These are phyloP conservation scores for Colletotrichum spaethianum DNA, from an alignment of 2,329 filamentous ascomycete genomes.

Conservation along the genomic window DNA sequence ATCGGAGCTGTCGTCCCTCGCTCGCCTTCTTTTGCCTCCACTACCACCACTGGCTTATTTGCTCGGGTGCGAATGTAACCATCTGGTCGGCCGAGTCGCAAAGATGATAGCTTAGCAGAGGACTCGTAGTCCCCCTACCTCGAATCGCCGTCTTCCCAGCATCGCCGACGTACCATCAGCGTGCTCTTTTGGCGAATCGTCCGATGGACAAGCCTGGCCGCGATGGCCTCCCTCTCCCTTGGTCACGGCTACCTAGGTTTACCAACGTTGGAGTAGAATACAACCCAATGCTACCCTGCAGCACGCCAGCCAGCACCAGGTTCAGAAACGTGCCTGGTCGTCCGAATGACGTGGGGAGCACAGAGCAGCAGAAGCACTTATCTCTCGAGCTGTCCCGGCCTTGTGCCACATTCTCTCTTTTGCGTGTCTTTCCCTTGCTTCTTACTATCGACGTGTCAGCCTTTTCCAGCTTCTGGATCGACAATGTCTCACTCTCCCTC, in stretches of 20 bases:
- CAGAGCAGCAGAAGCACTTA: slow-evolving; percentile 2
- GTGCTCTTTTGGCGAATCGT: slow-evolving; percentile 7
- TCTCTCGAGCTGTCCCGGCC: slow-evolving; percentile 15
- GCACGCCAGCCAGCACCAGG: not conserved
- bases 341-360: not conserved
- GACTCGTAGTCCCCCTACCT: not conserved
- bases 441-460: slow-evolving; percentile 23
- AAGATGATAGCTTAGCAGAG: not conserved
- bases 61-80: not conserved
- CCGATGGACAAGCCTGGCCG: slow-evolving; percentile 24
- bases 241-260: not conserved
- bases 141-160: not conserved
- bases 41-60: not conserved
- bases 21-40: not conserved
- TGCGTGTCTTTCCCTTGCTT: slow-evolving; percentile 25
- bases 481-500: slow-evolving; percentile 32
- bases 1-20: not conserved
- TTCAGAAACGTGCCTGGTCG: slow-evolving; percentile 1
- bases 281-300: not conserved
- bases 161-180: slow-evolving; percentile 11
- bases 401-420: not conserved
- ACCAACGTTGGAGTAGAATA: slow-evolving; percentile 3
- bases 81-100: no score
- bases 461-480: slow-evolving; percentile 14
- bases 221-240: not conserved